Conservation (phyloP, 1,284 basidiomycete genomes). For the Ceratobasidium sp. region DNA sequence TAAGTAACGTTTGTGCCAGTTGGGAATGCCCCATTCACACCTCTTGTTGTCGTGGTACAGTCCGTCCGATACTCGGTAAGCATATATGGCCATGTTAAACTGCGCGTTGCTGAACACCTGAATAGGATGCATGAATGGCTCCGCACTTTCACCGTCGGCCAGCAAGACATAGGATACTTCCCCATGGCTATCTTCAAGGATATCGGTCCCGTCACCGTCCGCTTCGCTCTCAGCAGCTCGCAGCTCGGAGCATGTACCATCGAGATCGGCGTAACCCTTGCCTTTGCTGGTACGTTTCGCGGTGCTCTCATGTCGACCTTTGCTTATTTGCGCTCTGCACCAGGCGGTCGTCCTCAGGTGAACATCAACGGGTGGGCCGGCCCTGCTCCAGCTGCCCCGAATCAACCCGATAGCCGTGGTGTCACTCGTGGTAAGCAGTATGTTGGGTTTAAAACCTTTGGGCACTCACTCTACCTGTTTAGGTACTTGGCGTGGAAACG, state of each 20-base stretch:
- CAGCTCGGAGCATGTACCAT: constrained; percentile 45
- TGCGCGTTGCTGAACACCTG: background rate
- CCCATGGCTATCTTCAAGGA: constrained; percentile 59
- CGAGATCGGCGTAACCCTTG: constrained; percentile 41
- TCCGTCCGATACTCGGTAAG: constrained; percentile 32
- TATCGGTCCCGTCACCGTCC: constrained; percentile 42
- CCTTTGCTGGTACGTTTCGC: constrained; percentile 38
- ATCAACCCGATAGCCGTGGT: constrained; percentile 45
- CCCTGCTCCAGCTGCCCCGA: constrained; percentile 43
- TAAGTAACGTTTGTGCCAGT: constrained; percentile 54
- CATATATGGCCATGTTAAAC: background rate
- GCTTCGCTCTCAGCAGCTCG: constrained; percentile 38
- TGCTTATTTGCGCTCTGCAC: constrained; percentile 3
- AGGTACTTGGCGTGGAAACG: constrained; percentile 44
- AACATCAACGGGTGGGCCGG: constrained; percentile 45
- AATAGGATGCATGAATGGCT: constrained; percentile 60
- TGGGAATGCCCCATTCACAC: background rate
- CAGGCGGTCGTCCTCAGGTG: constrained; percentile 45
- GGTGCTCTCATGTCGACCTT: background rate
- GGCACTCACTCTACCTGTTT: background rate
- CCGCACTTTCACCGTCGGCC: constrained; percentile 56
- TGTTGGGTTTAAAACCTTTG: background rate
- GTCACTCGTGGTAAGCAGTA: constrained; percentile 44
- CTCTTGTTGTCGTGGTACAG: background rate
- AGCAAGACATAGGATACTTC: constrained; percentile 51